Evolutionary conservation across 805 yeast species (phyloP), one percentile per base, ranked within the genome.

Genomic region (Grigorovia humatica): DNA sequence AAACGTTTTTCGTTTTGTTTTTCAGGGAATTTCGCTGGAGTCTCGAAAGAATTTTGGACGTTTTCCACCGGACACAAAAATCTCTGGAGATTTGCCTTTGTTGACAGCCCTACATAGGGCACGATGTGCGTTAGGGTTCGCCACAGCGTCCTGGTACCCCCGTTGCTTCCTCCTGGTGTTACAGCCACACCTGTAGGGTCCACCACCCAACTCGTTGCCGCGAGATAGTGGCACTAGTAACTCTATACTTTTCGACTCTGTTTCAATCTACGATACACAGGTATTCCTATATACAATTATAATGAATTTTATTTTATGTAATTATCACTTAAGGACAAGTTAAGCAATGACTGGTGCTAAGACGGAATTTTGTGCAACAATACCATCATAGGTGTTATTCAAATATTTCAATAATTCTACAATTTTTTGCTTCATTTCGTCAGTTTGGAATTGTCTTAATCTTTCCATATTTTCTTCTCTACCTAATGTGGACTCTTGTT

Each of bases 381-480:
- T 70, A 49, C 90, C 89, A 40, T 80, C 67, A 65, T 74, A 81
- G 56, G 79, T 78, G 52, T 74, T 70, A 65, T 88, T 86, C 63
- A 89, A 74, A 70, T 76, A 83, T 68, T 81, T 85, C 69, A 88
- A 77, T 64, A 89, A 77, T 54, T 78, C 83, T 56, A 85, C 68
- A 52, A 86, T 87, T 67, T 80, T 78, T 48, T 63, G 67, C 66
- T 78, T 83, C 61, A 82, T 74, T 55, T 82, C 90, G 17, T 77
- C 85, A 53, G 74, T 74, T 59, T 81, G 84, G 70, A 89, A 88
- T 70, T 87, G 96, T 68, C 81, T 85, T 68, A 80, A 73, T 66
- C 83, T 76, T 58, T 85, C 91, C 64, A 83, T 75, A 69, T 82
- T 81, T 67, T 83, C 88, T 68, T 86, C 96, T 75, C 93, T 83